Evolutionary conservation across 768 basidiomycete genomes (phyloP).

Genomic region (Russula ochroleuca): DNA sequence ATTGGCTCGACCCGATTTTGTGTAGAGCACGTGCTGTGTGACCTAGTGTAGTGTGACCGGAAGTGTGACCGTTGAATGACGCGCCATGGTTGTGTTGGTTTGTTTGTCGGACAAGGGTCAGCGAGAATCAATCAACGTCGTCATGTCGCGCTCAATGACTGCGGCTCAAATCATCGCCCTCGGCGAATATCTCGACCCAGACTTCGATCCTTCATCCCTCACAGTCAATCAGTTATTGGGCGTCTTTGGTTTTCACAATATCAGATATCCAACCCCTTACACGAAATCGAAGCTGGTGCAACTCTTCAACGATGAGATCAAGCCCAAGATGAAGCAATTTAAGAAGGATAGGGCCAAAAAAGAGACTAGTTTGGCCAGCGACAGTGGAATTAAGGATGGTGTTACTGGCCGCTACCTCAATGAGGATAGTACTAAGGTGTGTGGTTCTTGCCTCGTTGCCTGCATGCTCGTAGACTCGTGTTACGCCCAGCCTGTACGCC

Average conservation of each 20-base stretch:
- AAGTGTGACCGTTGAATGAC: conserved; percentile 24
- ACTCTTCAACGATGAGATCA: conserved; percentile 75
- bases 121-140: conserved; percentile 4
- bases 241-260: conserved; percentile 69
- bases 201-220: conserved; percentile 68
- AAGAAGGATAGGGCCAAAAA: conserved; percentile 61
- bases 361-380: conserved; percentile 69
- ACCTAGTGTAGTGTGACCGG: conserved; percentile 2
- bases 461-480: conserved; percentile 28
- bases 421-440: conserved; percentile 44
- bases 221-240: conserved; percentile 82
- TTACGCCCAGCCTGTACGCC: conserved; percentile 36
- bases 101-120: not conserved
- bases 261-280: conserved; percentile 68
- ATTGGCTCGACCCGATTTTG: conserved; percentile 28
- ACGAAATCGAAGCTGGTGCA: conserved; percentile 74
- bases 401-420: conserved; percentile 68
- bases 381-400: conserved; percentile 79
- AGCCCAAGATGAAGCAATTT: conserved; percentile 50
- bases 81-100: conserved; percentile 10
- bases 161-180: conserved; percentile 66
- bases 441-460: conserved; percentile 20
- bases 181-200: conserved; percentile 75
- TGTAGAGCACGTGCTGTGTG: conserved; percentile 18
- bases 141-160: conserved; percentile 71